These are phyloP conservation scores for Rhododendron henanense DNA, from an alignment of 148 eudicot species.

Conservation along the genomic window DNA sequence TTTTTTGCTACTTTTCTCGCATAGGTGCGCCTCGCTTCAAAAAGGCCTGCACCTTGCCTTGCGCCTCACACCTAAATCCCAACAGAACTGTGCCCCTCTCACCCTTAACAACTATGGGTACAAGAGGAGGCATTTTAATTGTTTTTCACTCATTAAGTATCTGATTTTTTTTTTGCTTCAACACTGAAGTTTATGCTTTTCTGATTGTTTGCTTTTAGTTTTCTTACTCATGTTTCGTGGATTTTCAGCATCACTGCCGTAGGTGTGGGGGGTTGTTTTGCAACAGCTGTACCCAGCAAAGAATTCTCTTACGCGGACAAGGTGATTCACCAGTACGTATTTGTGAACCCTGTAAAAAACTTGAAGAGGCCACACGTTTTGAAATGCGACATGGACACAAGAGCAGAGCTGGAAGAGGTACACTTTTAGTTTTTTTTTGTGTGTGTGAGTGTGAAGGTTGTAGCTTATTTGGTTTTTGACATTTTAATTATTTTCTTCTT, in stretches of 20 bases:
- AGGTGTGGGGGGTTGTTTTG: conserved; percentile 96
- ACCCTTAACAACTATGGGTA: neutral
- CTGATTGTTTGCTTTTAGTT: neutral
- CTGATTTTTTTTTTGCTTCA: neutral
- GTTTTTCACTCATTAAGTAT: neutral
- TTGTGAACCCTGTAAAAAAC: conserved; percentile 92
- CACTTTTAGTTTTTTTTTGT: neutral
- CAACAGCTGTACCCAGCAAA: conserved; percentile 65
- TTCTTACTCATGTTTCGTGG: conserved; percentile 1
- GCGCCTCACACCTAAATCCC: neutral
- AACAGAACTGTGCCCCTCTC: neutral
- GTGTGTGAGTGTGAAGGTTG: neutral
- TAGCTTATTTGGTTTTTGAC: neutral
- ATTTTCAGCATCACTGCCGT: conserved; percentile 88
- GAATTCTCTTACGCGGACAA: conserved; percentile 89
- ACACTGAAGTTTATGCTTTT: neutral
- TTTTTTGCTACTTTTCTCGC: neutral
- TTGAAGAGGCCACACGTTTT: conserved; percentile 89
- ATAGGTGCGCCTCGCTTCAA: neutral
- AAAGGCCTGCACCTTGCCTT: neutral
- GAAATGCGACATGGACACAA: conserved; percentile 81
- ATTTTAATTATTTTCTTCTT: neutral
- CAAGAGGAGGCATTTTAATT: neutral
- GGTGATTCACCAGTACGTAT: conserved; percentile 95
- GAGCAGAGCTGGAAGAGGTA: conserved; percentile 73